Base-by-base conservation (phyloP, 208 protist species). In the Crithidia thermophila region DNA sequence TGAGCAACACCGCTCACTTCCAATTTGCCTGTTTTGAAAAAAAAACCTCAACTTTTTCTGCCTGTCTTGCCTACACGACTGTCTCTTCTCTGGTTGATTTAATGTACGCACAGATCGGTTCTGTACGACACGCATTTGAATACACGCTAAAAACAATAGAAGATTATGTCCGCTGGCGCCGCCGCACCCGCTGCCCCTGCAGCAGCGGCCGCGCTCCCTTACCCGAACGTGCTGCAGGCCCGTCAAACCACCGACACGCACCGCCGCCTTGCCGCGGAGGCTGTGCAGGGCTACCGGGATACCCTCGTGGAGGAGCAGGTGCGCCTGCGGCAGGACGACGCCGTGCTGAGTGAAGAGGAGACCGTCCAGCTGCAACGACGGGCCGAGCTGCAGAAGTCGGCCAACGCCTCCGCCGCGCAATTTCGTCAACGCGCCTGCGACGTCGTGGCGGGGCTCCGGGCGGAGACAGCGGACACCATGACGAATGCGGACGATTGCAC, bases 151-250 rank as follows among this genome's bases (percentile, higher is more conserved):
- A n/a, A n/a, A n/a, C n/a, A n/a, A n/a, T n/a, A n/a, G n/a, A n/a
- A n/a, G n/a, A 23, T n/a, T 28, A 73, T 73, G 67, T 66, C 58
- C 13, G 16, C 10, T 25, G 60, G 42, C 18, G 21, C 47, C 27
- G 23, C 42, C 23, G 36, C 56, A 20, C 42, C 37, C 3, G 55
- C 21, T 1, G 23, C 66, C 7, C n/a, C 50, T 11, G n/a, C 51
- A 11, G 23, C 66, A n/a, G 34, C 36, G 2, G 30, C 18, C 2
- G 21, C 57, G 18, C 47, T 47, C 45, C 87, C 87, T 3, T 93
- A 90, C 61, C 72, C 79, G 14, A 72, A 87, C 64, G 56, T 33
- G 18, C 53, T 90, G 18, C 87, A 93, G 67, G 70, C 60, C 39
- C 77, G 87, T 9, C 68, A 84, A 9, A 81, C 55, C 23, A 67